Conservation (phyloP, 805 yeast genomes). For the Metschnikowia shivogae region DNA sequence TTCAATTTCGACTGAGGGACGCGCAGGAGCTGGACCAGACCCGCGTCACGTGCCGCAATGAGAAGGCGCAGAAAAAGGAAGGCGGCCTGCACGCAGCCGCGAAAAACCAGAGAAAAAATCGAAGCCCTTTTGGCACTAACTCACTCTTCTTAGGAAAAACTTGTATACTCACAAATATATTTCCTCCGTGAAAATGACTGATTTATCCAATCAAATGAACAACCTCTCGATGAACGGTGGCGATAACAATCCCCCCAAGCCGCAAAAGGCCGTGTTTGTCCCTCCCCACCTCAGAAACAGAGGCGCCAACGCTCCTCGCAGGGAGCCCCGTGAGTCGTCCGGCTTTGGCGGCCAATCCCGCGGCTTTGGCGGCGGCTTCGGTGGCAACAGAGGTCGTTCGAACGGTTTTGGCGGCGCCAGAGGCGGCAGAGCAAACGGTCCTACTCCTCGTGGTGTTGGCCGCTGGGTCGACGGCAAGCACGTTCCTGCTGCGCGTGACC, state of each 20-base stretch:
- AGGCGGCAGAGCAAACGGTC: constrained; percentile 15
- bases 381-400: constrained; percentile 29
- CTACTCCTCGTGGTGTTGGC: constrained; percentile 58
- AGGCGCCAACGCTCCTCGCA: constrained; percentile 28
- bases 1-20: not conserved
- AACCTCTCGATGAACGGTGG: constrained; percentile 48
- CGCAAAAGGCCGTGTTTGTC: constrained; percentile 22
- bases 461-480: constrained; percentile 85
- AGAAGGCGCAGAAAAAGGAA: constrained; percentile 3
- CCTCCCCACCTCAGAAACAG: constrained; percentile 35
- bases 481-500: constrained; percentile 71
- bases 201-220: constrained; percentile 54
- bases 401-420: constrained; percentile 26
- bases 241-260: constrained; percentile 20
- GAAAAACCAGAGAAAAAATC: constrained; percentile 5
- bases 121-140: not conserved
- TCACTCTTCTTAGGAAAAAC: constrained; percentile 3
- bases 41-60: constrained; percentile 4
- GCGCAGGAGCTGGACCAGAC: not conserved
- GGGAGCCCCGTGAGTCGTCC: constrained; percentile 30
- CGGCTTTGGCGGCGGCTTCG: constrained; percentile 12
- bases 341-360: constrained; percentile 16
- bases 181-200: constrained; percentile 44
- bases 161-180: not conserved
- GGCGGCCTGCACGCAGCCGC: constrained; percentile 1